phyloP scores from a whole-genome alignment of 2,329 filamentous ascomycete species.

The Ophiostoma fasciatum region DNA sequence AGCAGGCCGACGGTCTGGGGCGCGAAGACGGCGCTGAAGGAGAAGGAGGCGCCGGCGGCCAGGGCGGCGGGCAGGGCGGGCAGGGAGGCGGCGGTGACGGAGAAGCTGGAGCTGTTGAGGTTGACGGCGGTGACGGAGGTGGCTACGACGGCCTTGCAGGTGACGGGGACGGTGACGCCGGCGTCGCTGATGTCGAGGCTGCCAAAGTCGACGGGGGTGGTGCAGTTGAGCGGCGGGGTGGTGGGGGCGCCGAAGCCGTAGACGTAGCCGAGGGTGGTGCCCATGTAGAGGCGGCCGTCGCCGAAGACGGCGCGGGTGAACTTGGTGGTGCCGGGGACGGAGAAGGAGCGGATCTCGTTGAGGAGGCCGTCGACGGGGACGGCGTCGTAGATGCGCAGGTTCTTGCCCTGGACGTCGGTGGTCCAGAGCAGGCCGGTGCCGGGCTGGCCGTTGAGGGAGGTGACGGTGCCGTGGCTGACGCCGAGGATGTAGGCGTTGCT shows the following conservation, averaged over 20 bases:
- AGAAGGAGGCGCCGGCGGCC: conserved; percentile 24
- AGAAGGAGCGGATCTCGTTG: conserved; percentile 34
- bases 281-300: conserved; percentile 39
- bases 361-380: conserved; percentile 38
- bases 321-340: conserved; percentile 36
- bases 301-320: conserved; percentile 44
- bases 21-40: conserved; percentile 28
- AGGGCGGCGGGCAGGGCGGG: conserved; percentile 20
- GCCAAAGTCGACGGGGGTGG: conserved; percentile 30
- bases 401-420: conserved; percentile 37
- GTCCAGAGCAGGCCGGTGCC: conserved; percentile 44
- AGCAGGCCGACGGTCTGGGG: conserved; percentile 32
- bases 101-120: conserved; percentile 24
- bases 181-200: conserved; percentile 24
- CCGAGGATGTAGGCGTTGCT: conserved; percentile 38
- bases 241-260: conserved; percentile 42
- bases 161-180: conserved; percentile 22
- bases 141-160: conserved; percentile 31
- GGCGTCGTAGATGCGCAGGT: conserved; percentile 77
- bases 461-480: conserved; percentile 40
- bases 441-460: conserved; percentile 34
- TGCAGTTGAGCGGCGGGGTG: conserved; percentile 38
- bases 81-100: conserved; percentile 17
- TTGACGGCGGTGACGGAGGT: conserved; percentile 26
- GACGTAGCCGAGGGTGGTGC: conserved; percentile 32